Evolutionary conservation across 1,284 basidiomycete genomes (phyloP), one percentile per base, ranked within the genome.

Genomic region (Trichosporon sp.): DNA sequence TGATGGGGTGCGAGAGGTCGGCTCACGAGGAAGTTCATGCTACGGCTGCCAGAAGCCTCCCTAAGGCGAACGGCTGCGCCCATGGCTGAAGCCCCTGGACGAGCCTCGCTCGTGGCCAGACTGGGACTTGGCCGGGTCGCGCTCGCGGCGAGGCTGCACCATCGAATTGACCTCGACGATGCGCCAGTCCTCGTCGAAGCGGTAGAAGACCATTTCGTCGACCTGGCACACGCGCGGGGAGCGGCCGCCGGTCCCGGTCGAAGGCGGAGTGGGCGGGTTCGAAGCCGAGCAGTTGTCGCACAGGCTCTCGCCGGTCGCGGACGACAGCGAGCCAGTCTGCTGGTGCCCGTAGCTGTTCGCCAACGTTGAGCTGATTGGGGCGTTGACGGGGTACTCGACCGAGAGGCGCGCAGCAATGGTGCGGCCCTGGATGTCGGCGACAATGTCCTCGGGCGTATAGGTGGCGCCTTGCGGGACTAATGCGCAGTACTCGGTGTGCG

Each of bases 181-280:
- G 21, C 63, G 46, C 72, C 72, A 73, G 65, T 69, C 26, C 48
- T 71, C 66, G 66, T 73, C 72, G 19, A 71, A 73, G 59, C 46
- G 65, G 68, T 73, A 73, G 40, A 73, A 69, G 48, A 71, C 72
- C 26, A 69, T 46, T 40, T 70, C 67, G 48, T 66, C 54, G 64
- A 70, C 10, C 16, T 65, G 54, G 7, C 51, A 63, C 14, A 71
- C 40, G 31, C 65, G 61, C 10, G 54, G 40, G 43, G 69, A 46
- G 12, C 32, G 38, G 40, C 19, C 67, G 26, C 26, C 56, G 38
- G 35, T 40, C 7, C 32, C 66, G 21, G 8, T 31, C 19, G n/a
- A 14, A 35, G 59, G 59, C 4, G 59, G 59, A 0, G 59, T 63
- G 14, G 59, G 38, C 8, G 16, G 35, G 35, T 37, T 19, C 37